Percentiles rank a stretch among this genome's conserved stretches.
phyloP scores from a whole-genome alignment of 495 filamentous ascomycete genomes.

The Talaromyces wortmannii region DNA sequence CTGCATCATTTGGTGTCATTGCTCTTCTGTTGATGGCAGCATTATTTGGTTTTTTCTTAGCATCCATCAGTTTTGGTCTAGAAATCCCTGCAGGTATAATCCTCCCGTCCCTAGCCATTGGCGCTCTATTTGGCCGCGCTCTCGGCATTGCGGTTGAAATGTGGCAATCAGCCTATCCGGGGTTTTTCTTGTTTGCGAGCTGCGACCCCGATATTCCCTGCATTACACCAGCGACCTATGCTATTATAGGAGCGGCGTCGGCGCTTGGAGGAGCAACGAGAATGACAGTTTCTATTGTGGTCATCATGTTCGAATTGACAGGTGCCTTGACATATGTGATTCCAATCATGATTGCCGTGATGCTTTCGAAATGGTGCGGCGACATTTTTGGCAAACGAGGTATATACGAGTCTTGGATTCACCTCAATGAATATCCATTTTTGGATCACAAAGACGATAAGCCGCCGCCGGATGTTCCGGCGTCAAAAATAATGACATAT shows the following conservation, averaged over 20 bases:
- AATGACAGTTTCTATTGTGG: conserved; percentile 95
- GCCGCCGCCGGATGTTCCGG: conserved; percentile 74
- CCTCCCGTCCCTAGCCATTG: conserved; percentile 94
- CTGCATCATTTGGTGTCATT: conserved; percentile 64
- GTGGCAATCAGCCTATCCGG: conserved; percentile 74
- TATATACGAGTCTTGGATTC: conserved; percentile 98
- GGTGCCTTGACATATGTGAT: conserved; percentile 94
- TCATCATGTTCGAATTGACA: conserved; percentile 98
- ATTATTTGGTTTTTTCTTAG: conserved; percentile 75
- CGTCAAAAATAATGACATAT: conserved; percentile 81
- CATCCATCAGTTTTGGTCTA: conserved; percentile 89
- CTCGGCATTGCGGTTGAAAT: conserved; percentile 84
- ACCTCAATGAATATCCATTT: conserved; percentile 92
- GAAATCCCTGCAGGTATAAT: conserved; percentile 96
- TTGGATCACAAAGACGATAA: conserved; percentile 88
- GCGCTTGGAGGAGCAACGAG: conserved; percentile 93
- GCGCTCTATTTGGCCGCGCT: conserved; percentile 86
- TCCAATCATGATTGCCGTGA: conserved; percentile 99
- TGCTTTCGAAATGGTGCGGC: conserved; percentile 97
- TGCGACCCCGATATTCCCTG: conserved; percentile 88
- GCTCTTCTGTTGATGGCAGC: conserved; percentile 74
- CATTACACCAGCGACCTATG: conserved; percentile 91
- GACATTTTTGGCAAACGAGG: conserved; percentile 91
- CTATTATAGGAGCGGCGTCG: conserved; percentile 94
- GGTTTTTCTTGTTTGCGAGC: conserved; percentile 65